Evolutionary conservation across 2,329 filamentous ascomycete species (phyloP).

Genomic region (Alternaria ethzedia): DNA sequence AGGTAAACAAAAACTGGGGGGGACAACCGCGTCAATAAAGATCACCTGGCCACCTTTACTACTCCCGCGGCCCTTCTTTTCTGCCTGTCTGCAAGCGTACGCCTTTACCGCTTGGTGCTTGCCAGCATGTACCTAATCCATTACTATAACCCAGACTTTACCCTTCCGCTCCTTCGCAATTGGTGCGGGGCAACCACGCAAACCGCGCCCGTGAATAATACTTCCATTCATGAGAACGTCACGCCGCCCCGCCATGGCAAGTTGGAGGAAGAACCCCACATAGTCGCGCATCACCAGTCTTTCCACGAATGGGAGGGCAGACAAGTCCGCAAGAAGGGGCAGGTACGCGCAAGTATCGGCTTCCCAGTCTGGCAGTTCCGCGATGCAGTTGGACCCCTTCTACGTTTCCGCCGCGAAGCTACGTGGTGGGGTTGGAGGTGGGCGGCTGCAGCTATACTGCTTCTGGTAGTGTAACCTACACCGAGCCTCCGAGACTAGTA

Average conservation of each 20-base stretch:
- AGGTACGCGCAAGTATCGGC: background rate
- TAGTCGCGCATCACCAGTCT: background rate
- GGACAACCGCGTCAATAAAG: background rate
- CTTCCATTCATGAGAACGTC: conserved; percentile 1
- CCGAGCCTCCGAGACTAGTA: conserved; percentile 1
- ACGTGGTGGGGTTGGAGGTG: background rate
- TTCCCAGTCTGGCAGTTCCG: background rate
- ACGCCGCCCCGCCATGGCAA: background rate
- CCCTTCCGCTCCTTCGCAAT: conserved; percentile 8
- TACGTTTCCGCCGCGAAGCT: background rate
- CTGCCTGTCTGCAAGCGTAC: background rate
- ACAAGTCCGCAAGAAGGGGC: conserved; percentile 11
- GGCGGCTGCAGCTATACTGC: conserved; percentile 3
- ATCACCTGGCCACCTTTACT: conserved; percentile 2
- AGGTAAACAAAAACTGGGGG: background rate
- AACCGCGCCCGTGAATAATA: conserved; percentile 2
- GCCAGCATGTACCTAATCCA: background rate
- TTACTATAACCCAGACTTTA: conserved; percentile 4
- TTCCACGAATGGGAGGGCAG: conserved; percentile 33
- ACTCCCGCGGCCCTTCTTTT: background rate
- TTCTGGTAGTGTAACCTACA: conserved; percentile 12
- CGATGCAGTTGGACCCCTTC: background rate
- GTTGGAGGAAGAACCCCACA: background rate
- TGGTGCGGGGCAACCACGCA: conserved; percentile 8
- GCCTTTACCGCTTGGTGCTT: background rate